A percentile compares a stretch with the other conserved stretches of the same genome.
These are phyloP conservation scores for Conticribra weissflogii DNA, from an alignment of 108 stramenopile genomes.

Conservation along the genomic window DNA sequence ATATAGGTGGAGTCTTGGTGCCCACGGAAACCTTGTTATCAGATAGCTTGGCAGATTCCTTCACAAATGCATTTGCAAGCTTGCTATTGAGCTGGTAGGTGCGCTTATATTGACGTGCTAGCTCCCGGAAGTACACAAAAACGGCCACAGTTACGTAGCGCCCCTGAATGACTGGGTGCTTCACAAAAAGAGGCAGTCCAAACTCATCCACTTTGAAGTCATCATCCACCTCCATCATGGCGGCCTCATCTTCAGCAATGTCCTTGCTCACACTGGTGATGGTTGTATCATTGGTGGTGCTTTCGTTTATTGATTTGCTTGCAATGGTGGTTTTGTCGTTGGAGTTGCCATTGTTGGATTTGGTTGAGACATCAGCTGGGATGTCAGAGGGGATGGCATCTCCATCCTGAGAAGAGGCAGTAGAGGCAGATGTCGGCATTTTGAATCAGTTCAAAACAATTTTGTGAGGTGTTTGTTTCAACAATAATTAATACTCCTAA, in stretches of 20 bases:
- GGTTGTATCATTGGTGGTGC: not conserved
- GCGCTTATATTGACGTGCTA: not conserved
- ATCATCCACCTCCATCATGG: no score
- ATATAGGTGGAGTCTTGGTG: no score
- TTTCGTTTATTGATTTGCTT: not conserved
- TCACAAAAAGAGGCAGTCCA: not conserved
- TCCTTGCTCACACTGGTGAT: not conserved
- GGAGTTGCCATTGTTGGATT: no score
- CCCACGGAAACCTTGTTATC: no score
- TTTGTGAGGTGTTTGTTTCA: no score
- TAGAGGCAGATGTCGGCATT: no score
- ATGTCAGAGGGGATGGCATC: no score
- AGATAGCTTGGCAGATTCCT: not conserved
- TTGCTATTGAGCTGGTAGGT: not conserved
- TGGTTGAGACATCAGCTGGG: no score
- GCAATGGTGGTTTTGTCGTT: no score
- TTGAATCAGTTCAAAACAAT: no score
- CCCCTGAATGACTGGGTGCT: not conserved
- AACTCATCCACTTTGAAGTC: not conserved
- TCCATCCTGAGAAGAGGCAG: no score
- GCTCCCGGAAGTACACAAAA: not conserved
- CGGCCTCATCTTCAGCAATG: not conserved
- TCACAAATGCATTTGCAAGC: not conserved
- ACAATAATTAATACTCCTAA: no score
- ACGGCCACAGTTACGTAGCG: not conserved